Percentiles rank a stretch among this genome's conserved stretches.
These are phyloP conservation scores for Suillus paluster DNA, from an alignment of 768 basidiomycete genomes.

Conservation along the genomic window DNA sequence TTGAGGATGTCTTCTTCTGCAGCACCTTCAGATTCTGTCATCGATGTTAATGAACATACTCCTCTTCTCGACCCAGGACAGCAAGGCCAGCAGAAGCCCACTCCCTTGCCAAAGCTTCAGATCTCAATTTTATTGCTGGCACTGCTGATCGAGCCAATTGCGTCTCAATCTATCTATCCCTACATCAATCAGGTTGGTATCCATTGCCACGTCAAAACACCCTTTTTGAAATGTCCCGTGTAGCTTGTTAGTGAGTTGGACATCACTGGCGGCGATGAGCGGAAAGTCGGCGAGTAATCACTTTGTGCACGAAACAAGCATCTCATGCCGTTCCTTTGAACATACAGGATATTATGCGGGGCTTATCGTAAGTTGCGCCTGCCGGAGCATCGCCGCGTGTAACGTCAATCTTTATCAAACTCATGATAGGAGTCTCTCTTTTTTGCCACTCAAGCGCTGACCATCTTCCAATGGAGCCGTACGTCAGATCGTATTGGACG, in stretches of 20 bases:
- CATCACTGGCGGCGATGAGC: conserved; percentile 26
- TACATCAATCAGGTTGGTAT: conserved; percentile 52
- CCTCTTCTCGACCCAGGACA: conserved; percentile 16
- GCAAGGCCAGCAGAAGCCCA: conserved; percentile 30
- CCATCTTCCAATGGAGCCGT: conserved; percentile 51
- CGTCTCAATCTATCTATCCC: conserved; percentile 50
- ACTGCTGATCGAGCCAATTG: conserved; percentile 52
- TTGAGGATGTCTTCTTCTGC: conserved; percentile 3
- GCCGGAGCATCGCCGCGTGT: background rate
- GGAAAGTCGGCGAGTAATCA: conserved; percentile 43
- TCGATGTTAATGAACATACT: conserved; percentile 24
- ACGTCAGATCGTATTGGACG: conserved; percentile 52
- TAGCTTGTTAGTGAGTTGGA: conserved; percentile 40
- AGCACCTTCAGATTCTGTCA: conserved; percentile 10
- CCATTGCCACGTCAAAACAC: background rate
- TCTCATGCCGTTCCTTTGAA: background rate
- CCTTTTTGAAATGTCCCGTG: no score
- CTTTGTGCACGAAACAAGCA: background rate
- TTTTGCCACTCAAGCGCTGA: conserved; percentile 49
- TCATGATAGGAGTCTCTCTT: conserved; percentile 47
- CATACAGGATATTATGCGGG: conserved; percentile 53
- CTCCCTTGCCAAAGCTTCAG: conserved; percentile 50
- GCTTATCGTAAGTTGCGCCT: conserved; percentile 43
- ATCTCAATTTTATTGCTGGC: conserved; percentile 47
- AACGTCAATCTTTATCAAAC: conserved; percentile 3